A percentile compares a stretch with the other conserved stretches of the same genome.
These are phyloP conservation scores for Phaeomoniella chlamydospora DNA, from an alignment of 2,329 filamentous ascomycete genomes.

Conservation along the genomic window DNA sequence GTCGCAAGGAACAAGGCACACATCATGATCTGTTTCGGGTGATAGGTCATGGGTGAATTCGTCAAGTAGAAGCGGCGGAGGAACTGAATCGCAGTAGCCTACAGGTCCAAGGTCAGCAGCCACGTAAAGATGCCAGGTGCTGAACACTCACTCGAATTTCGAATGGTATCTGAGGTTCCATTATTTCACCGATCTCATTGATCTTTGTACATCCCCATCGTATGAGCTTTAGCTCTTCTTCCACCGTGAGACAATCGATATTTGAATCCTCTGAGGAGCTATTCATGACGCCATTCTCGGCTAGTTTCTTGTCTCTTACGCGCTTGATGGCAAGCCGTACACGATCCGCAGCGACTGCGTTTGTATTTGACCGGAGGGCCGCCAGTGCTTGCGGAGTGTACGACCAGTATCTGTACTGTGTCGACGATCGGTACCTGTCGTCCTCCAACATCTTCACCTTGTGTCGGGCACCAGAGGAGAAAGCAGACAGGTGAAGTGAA, in stretches of 20 bases:
- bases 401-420: constrained; percentile 86
- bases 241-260: constrained; percentile 66
- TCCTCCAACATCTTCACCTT: constrained; percentile 60
- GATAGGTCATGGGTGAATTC: constrained; percentile 93
- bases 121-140: background rate
- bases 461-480: constrained; percentile 6
- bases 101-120: constrained; percentile 3
- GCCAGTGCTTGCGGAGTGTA: constrained; percentile 63
- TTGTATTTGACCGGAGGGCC: constrained; percentile 62
- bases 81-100: constrained; percentile 76
- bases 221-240: constrained; percentile 71
- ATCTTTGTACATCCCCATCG: constrained; percentile 59
- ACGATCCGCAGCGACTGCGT: constrained; percentile 59
- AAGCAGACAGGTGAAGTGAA: constrained; percentile 1
- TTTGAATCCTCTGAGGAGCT: constrained; percentile 16
- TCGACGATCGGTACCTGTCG: constrained; percentile 75
- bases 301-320: constrained; percentile 21
- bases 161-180: constrained; percentile 40
- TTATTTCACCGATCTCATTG: constrained; percentile 42
- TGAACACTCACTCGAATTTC: constrained; percentile 38
- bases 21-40: constrained; percentile 75
- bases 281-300: constrained; percentile 9
- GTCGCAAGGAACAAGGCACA: constrained; percentile 85
- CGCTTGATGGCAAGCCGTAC: constrained; percentile 43
- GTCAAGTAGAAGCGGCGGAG: constrained; percentile 90